Evolutionary conservation across 1,284 basidiomycete genomes (phyloP), one percentile per base, ranked within the genome.

Genomic region (Papiliotrema fonsecae): DNA sequence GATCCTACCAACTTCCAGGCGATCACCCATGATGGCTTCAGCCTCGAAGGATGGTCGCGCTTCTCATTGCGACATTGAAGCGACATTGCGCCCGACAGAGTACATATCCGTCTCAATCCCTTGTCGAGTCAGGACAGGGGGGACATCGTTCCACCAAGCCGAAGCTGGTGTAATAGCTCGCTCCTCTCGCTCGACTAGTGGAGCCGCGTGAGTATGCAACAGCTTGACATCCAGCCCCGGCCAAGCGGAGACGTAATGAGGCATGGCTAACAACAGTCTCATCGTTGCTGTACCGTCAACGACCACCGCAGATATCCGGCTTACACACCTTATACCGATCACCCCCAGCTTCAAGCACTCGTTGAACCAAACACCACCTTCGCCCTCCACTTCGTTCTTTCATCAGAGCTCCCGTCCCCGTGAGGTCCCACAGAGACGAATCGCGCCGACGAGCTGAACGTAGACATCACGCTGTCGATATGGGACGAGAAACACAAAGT

Each of bases 401-500:
- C 62, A 66, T 13, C 66, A 69, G 52, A 65, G 62, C 50, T 62
- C 67, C 19, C 61, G 61, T 38, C 67, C 69, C 21, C 60, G 69
- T 70, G 37, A 50, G 69, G 54, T 38, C 36, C 28, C 11, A 27
- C 26, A 34, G 22, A 37, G 14, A 43, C 25, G 41, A 49, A 44
- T n/a, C n/a, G n/a, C n/a, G n/a, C n/a, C n/a, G n/a, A n/a, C n/a
- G n/a, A 54, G 18, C 34, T 36, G 10, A 32, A 16, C 19, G 32
- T 41, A 64, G 64, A 62, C 28, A 62, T 63, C 47, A 61, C 57
- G 1, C 32, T 64, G 13, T 48, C 55, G 14, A 27, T 64, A 9
- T 49, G 45, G 14, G 84, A 86, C 46, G 84, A 82, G 36, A 81
- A 86, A 32, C 82, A 84, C 42, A 82, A 81, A 53, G 81, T 82